Base-by-base conservation (phyloP, 1,284 basidiomycete species). In the Pascua sp. region DNA sequence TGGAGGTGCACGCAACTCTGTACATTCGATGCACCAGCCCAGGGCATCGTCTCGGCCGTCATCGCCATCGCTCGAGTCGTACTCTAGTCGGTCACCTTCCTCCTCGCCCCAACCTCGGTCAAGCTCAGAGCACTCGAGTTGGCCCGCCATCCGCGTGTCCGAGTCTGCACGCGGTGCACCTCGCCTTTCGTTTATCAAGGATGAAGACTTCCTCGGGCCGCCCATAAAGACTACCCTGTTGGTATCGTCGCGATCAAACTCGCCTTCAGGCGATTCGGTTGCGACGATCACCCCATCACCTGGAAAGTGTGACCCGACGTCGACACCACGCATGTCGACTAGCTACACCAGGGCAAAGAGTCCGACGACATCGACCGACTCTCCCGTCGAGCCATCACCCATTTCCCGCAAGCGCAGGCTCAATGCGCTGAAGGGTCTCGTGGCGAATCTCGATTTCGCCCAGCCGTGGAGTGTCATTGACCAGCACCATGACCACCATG, bases 361-460 rank as follows among this genome's bases (percentile, higher is more conserved):
- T 5, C 5, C 18, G 12, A 32, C 24, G 3, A 7, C 24, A 32
- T 32, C 24, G 24, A 32, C 24, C 7, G 24, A 32, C 24, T 54
- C 57, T 10, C 44, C 49, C 8, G 4, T 16, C 5, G 54, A 56
- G 41, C 47, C 48, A 9, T 50, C 56, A 1, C 48, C 59, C 5
- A 24, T 47, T 12, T 53, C 60, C 13, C 60, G 60, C 16, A 56
- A 70, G 51, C 56, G 73, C 36, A 59, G 73, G 13, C 55, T 76
- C 38, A 66, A 64, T 39, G 70, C 72, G 1, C 54, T 76, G 11
- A 56, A 67, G 11, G 70, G 68, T 43, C 61, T 74, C n/a, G 72
- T 76, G 13, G 65, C 64, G 18, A 69, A 67, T 47, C 62, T 76
- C 47, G 71, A 76, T 54, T 72, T 76, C 62, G 64, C 66, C 42